These are phyloP conservation scores for Ceraceosorus guamensis DNA, from an alignment of 1,284 basidiomycete genomes.

Conservation along the genomic window DNA sequence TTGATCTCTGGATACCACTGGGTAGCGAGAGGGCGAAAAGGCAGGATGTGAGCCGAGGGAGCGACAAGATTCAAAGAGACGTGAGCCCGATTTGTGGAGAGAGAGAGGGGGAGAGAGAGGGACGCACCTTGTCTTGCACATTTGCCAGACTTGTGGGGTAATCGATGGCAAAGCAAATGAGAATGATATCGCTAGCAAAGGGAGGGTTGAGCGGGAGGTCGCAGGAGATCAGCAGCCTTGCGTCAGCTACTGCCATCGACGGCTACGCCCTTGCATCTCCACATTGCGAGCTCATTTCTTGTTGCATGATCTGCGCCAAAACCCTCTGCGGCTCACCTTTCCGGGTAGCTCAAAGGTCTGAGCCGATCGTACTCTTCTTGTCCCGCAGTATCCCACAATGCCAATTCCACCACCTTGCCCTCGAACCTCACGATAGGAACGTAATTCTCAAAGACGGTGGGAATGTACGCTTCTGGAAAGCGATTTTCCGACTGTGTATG, in stretches of 20 bases:
- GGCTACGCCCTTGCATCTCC: background rate
- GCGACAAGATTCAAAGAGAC: too few relatives aligned
- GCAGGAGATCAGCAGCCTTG: too few relatives aligned
- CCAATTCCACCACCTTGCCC: conserved; percentile 82
- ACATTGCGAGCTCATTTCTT: too few relatives aligned
- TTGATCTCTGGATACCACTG: conserved; percentile 97
- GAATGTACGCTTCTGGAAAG: conserved; percentile 96
- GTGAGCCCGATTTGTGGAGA: background rate
- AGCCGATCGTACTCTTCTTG: conserved; percentile 97
- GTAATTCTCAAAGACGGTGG: conserved; percentile 92
- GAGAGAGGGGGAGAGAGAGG: background rate
- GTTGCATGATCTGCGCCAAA: too few relatives aligned
- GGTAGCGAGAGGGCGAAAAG: background rate
- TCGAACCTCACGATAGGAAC: conserved; percentile 83
- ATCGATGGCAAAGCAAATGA: conserved; percentile 94
- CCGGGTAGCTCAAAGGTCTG: conserved; percentile 87
- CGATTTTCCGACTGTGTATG: conserved; percentile 80
- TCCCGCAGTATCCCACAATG: conserved; percentile 95
- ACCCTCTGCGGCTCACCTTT: too few relatives aligned
- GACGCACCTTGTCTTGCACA: conserved; percentile 63
- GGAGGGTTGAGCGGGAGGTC: too few relatives aligned
- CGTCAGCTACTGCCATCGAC: background rate
- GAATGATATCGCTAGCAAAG: conserved; percentile 91
- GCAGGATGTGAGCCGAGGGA: background rate
- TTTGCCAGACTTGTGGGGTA: conserved; percentile 90